Base-by-base conservation (phyloP, 257 asterid species). In the Parsonsia alboflavescens region DNA sequence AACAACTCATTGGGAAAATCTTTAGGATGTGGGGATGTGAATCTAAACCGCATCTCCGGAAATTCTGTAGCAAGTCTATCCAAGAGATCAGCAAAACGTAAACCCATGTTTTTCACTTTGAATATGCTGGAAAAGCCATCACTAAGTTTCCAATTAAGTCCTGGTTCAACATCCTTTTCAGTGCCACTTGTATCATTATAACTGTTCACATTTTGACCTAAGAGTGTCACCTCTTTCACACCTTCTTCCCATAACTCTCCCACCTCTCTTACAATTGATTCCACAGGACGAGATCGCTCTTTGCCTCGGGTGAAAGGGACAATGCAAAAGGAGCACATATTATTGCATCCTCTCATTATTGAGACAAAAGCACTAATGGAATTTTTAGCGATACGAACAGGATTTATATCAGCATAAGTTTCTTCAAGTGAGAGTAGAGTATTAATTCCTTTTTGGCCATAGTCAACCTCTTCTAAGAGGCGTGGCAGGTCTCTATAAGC, bases 271-370 rank as follows among this genome's bases (percentile, higher is more conserved):
- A 92, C 90, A 66, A 92, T 89, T 73, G 99, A 95, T 70, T 90
- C 96, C 68, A 95, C 96, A 3, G 97, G 96, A 28, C 98, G 93
- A 7, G 99, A 94, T 59, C 99, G 79, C 79, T 94, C 99, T 71
- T 97, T 85, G 76, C 98, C 99, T 82, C 99, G 88, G 39, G 99
- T 94, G 88, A 94, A 94, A 78, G 99, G 99, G 71, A 94, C 99
- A 68, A 94, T 94, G 88, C 99, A 94, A 80, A 94, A 94, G 17
- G 98, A 90, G 84, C 99, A 94, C 99, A 92, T 92, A 69, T 94
- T 94, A 74, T 94, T 94, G 89, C 99, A 94, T 49, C 99, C 99
- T 88, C 98, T 89, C 99, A 94, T 94, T 57, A 94, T 81, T 26
- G 99, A 94, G 80, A 94, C 99, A 80, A 94, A 94, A 19, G 99